Percentiles rank a stretch among this genome's conserved stretches.
phyloP scores from a whole-genome alignment of 805 yeast species.

The Kuraishia floccosa region DNA sequence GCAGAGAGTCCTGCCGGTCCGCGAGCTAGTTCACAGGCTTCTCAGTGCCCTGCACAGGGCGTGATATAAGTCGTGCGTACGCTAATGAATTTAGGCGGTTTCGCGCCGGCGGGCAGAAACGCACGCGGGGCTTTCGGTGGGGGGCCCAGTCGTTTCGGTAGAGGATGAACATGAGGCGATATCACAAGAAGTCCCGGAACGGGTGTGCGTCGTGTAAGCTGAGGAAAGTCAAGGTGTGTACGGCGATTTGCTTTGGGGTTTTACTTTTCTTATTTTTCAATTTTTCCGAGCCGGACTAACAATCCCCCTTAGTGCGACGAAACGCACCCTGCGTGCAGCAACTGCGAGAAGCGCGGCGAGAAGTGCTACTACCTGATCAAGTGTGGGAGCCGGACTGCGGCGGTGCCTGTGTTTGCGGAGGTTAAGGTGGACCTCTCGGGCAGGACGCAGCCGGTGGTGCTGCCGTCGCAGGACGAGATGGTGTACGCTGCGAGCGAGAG shows the following conservation, averaged over 20 bases:
- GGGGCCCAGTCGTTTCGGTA: no score
- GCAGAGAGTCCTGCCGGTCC: no score
- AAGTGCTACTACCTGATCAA: not conserved
- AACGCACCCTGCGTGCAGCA: conserved; percentile 9
- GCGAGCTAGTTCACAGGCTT: no score
- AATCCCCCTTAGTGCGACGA: conserved; percentile 11
- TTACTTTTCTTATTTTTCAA: not conserved
- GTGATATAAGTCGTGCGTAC: no score
- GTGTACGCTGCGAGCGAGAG: not conserved
- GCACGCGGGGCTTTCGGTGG: no score
- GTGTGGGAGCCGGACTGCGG: not conserved
- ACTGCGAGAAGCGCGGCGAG: conserved; percentile 10
- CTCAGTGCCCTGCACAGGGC: no score
- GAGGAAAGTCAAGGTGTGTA: conserved; percentile 14
- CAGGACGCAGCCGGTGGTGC: not conserved
- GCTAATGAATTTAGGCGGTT: no score
- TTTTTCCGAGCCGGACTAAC: conserved; percentile 1
- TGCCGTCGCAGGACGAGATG: conserved; percentile 1
- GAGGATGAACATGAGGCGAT: conserved; percentile 5
- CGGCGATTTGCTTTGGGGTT: not conserved
- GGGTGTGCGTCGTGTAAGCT: conserved; percentile 13
- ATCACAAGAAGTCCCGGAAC: conserved; percentile 13
- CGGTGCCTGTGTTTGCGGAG: not conserved
- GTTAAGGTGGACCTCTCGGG: not conserved
- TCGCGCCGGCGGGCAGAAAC: no score